These are phyloP conservation scores for Tilletiaria anomala DNA, from an alignment of 1,284 basidiomycete species.

Conservation along the genomic window DNA sequence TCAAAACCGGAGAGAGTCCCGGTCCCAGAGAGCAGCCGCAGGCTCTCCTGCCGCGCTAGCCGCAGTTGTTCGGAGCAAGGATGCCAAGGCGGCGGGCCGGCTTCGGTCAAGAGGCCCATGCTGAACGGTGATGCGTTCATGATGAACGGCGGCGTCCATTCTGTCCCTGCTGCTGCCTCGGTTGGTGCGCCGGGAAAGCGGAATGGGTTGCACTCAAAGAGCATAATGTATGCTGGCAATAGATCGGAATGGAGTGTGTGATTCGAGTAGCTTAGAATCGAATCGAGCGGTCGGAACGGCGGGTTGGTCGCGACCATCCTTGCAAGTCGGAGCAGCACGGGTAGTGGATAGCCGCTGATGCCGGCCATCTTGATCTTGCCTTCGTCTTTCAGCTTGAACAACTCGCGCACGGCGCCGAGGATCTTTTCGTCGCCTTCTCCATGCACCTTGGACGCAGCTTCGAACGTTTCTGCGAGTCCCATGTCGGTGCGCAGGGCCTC, in stretches of 20 bases:
- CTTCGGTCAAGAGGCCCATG: conserved; percentile 70
- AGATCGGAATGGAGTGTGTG: conserved; percentile 33
- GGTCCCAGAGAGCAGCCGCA: neutral
- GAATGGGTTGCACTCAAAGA: conserved; percentile 14
- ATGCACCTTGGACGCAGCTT: conserved; percentile 54
- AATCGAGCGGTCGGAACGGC: conserved; percentile 36
- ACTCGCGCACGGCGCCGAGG: conserved; percentile 42
- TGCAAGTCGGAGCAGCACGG: conserved; percentile 67
- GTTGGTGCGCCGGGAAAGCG: neutral
- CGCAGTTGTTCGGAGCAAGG: conserved; percentile 54
- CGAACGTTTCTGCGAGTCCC: neutral
- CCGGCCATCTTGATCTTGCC: conserved; percentile 68
- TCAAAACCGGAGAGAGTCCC: neutral
- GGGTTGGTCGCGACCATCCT: conserved; percentile 48
- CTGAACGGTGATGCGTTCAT: conserved; percentile 74
- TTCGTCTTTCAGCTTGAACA: conserved; percentile 61
- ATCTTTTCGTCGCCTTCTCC: conserved; percentile 69
- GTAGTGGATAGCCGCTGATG: conserved; percentile 79
- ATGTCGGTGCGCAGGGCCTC: neutral
- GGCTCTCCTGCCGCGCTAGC: conserved; percentile 33
- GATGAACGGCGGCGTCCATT: conserved; percentile 46
- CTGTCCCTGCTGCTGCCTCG: neutral
- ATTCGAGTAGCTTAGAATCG: conserved; percentile 32
- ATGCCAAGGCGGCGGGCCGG: conserved; percentile 63
- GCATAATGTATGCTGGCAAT: conserved; percentile 15